These are phyloP conservation scores for Kwoniella shivajii DNA, from an alignment of 1,284 basidiomycete species.

Conservation along the genomic window DNA sequence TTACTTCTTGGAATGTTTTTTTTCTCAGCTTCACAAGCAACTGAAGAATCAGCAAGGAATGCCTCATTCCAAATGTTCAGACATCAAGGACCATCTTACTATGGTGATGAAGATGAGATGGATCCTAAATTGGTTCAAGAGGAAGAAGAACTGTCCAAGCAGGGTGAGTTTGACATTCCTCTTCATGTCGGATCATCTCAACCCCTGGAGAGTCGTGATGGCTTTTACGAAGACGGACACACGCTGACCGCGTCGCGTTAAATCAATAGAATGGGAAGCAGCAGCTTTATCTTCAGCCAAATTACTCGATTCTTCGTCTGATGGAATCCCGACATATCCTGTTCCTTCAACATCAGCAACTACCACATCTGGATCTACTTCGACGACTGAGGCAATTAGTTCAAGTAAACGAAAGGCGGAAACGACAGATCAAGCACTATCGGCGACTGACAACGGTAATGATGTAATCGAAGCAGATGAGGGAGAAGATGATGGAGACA, in stretches of 20 bases:
- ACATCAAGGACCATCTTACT: constrained; percentile 85
- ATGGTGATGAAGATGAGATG: constrained; percentile 85
- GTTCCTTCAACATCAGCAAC: constrained; percentile 10
- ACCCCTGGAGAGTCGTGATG: no score
- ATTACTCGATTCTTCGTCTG: constrained; percentile 13
- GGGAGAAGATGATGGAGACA: constrained; percentile 4
- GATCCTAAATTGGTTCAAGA: constrained; percentile 70
- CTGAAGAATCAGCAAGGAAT: constrained; percentile 71
- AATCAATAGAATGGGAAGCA: constrained; percentile 68
- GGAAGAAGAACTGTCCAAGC: constrained; percentile 71
- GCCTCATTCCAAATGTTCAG: constrained; percentile 85
- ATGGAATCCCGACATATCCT: constrained; percentile 21
- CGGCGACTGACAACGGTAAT: neutral
- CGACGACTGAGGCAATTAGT: no score
- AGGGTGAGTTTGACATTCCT: constrained; percentile 60
- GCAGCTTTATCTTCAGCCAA: constrained; percentile 40
- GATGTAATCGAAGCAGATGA: constrained; percentile 12
- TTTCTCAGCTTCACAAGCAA: constrained; percentile 66
- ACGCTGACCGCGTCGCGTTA: neutral
- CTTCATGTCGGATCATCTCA: neutral
- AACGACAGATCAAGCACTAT: neutral
- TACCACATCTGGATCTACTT: neutral
- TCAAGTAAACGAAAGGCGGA: constrained; percentile 40
- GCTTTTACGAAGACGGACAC: neutral
- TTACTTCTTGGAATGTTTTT: neutral